Evolutionary conservation across 768 basidiomycete genomes (phyloP).

Genomic region (Trametes coccinea): DNA sequence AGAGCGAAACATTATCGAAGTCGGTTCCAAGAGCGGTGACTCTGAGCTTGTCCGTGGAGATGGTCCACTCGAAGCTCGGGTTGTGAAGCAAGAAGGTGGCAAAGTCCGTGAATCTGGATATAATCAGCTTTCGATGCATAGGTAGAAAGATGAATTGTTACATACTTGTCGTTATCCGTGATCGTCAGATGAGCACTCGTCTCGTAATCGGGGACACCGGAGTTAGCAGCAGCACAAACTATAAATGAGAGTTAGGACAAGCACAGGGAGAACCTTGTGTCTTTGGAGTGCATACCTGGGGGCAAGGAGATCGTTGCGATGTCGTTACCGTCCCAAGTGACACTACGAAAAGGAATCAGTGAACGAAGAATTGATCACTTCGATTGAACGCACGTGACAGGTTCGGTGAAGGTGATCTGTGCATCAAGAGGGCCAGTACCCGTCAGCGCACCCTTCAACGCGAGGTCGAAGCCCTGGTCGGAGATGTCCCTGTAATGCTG

Average conservation of each 20-base stretch:
- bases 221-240: conserved; percentile 71
- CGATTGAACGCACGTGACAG: conserved; percentile 48
- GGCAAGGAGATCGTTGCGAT: conserved; percentile 69
- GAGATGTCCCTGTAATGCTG: conserved; percentile 33
- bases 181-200: conserved; percentile 56
- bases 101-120: conserved; percentile 59
- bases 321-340: conserved; percentile 60
- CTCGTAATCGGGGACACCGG: conserved; percentile 63
- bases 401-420: conserved; percentile 62
- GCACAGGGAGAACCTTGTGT: too few relatives aligned
- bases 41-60: conserved; percentile 63
- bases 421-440: conserved; percentile 71
- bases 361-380: background rate
- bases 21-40: conserved; percentile 66
- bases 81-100: conserved; percentile 67
- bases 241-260: background rate
- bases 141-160: conserved; percentile 1
- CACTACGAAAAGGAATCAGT: conserved; percentile 36
- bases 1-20: conserved; percentile 63
- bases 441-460: conserved; percentile 59
- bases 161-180: conserved; percentile 50
- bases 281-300: conserved; percentile 40
- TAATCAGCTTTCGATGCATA: background rate
- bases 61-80: conserved; percentile 66
- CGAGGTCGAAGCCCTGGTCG: conserved; percentile 62